Evolutionary conservation across 306 rosid genomes (phyloP).

Genomic region (Ammopiptanthus mongolicus): DNA sequence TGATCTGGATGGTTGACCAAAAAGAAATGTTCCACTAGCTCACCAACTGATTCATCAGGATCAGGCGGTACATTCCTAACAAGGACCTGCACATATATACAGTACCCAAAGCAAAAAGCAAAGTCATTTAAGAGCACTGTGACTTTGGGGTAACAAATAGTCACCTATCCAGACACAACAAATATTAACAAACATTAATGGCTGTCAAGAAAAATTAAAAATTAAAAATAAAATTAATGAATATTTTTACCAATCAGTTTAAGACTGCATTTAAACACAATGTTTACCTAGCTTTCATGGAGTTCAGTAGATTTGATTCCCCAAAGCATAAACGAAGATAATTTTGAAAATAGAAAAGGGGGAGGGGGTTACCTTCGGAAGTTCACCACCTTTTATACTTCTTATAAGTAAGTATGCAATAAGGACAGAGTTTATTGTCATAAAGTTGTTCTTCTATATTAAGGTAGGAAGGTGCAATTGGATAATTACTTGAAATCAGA

Average conservation of each 20-base stretch:
- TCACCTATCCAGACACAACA: background rate
- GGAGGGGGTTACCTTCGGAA: background rate
- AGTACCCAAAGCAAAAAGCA: background rate
- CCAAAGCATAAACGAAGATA: background rate
- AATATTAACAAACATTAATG: background rate
- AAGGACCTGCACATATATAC: slow-evolving; percentile 54
- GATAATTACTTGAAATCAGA: background rate
- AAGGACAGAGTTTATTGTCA: background rate
- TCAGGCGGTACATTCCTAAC: slow-evolving; percentile 97
- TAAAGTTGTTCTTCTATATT: background rate
- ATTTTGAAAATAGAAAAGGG: background rate
- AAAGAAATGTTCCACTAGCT: slow-evolving; percentile 98
- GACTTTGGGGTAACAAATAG: background rate
- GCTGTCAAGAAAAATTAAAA: background rate
- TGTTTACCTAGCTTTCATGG: background rate
- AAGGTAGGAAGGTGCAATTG: background rate
- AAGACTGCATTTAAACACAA: background rate
- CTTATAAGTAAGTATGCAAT: background rate
- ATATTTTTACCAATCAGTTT: background rate
- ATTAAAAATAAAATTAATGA: background rate
- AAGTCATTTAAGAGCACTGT: slow-evolving; percentile 2
- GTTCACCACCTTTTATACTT: background rate
- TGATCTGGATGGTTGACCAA: slow-evolving; percentile 94
- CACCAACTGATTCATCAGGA: slow-evolving; percentile 79
- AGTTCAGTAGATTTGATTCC: background rate